Percentiles rank a stretch among this genome's conserved stretches.
These are phyloP conservation scores for Cordyceps tenuipes DNA, from an alignment of 2,329 filamentous ascomycete species.

Conservation along the genomic window DNA sequence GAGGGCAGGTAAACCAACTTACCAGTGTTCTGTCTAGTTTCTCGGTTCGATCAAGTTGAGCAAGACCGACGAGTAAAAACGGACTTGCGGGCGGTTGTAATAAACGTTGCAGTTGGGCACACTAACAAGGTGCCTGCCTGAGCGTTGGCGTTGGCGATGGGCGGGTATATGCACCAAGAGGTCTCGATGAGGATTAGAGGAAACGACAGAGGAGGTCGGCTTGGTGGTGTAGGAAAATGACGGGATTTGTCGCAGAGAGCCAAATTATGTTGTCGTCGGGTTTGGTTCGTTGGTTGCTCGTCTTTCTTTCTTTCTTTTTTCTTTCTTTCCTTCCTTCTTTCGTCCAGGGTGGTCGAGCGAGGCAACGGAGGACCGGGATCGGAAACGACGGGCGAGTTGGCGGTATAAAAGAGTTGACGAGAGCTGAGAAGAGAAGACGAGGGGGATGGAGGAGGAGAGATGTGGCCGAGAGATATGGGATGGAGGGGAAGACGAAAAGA, in stretches of 20 bases:
- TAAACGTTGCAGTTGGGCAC: neutral
- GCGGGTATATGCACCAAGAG: neutral
- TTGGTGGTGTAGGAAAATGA: neutral
- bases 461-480: neutral
- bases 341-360: conserved; percentile 13
- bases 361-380: conserved; percentile 3
- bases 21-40: neutral
- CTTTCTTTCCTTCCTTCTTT: neutral
- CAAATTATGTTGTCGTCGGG: neutral
- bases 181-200: neutral
- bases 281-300: neutral
- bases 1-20: neutral
- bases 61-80: neutral
- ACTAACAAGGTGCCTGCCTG: neutral
- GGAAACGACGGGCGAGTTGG: neutral
- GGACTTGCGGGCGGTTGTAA: neutral
- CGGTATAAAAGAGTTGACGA: neutral
- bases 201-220: neutral
- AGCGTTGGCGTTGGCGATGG: neutral
- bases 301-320: neutral
- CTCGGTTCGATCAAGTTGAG: neutral
- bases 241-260: neutral
- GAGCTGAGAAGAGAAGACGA: neutral
- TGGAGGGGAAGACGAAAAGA: neutral
- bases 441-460: neutral